Evolutionary conservation across 805 yeast species (phyloP), one percentile per base, ranked within the genome.

Genomic region (Lachancea nothofagi): DNA sequence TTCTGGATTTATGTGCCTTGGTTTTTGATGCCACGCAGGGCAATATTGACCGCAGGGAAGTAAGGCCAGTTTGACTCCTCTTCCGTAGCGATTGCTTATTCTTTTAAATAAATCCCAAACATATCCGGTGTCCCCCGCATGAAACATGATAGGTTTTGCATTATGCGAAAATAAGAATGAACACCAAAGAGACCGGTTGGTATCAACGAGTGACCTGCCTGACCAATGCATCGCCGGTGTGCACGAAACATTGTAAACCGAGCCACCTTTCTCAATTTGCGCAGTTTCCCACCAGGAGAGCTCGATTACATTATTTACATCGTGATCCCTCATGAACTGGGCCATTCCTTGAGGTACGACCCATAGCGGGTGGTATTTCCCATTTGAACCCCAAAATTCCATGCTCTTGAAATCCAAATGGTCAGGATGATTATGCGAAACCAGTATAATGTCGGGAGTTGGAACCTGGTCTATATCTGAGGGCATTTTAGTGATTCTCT

Each of bases 141-240:
- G 97, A 67, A 79, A 90, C 31, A 89, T 65, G 1, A 88, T 55
- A 0, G 96, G 84, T 48, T 75, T 69, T 0, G 78, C 80, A 47
- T 84, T 74, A 42, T 77, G 74, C 37, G 78, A 66, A 7, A 90
- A 57, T 48, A 90, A 54, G 53, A 81, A 90, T 0, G 96, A 86
- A 51, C 95, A 85, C 97, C 97, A 90, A 38, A 90, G 65, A 0
- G 94, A 75, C 18, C 67, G 65, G 60, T 90, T 90, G 2, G 94
- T 74, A 58, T 90, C 97, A 14, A 78, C 55, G n/a, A 89, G 61
- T 24, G 74, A 73, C 26, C 96, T 65, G 0, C 97, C 97, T 1
- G 95, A 83, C 97, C 97, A 90, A 62, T 90, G 97, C 94, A 83
- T 82, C 0, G 97, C 87, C 0, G 97, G 97, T 0, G 93, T 74